These are phyloP conservation scores for Rubia yunnanensis DNA, from an alignment of 257 asterid species.

Conservation along the genomic window DNA sequence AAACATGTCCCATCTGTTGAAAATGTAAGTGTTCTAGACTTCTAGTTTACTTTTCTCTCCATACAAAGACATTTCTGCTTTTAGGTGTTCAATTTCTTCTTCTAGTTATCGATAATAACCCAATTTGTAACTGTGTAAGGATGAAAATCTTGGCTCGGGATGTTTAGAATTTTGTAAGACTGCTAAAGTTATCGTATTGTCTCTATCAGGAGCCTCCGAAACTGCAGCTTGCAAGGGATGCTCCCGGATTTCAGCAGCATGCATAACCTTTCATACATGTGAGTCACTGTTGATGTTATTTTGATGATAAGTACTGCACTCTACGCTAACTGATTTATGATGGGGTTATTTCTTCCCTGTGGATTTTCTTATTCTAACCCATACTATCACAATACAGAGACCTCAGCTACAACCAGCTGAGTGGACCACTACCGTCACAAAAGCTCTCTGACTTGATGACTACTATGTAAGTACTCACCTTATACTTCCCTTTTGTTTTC, in stretches of 20 bases:
- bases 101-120: background rate
- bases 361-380: conserved; percentile 18
- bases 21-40: conserved; percentile 51
- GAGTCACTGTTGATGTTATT: conserved; percentile 22
- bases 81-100: background rate
- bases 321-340: background rate
- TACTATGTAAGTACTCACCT: conserved; percentile 57
- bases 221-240: conserved; percentile 82
- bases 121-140: background rate
- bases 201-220: conserved; percentile 85
- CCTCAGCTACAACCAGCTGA: conserved; percentile 70
- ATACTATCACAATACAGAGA: conserved; percentile 42
- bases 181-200: conserved; percentile 14
- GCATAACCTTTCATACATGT: conserved; percentile 61
- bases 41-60: conserved; percentile 9
- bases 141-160: background rate
- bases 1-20: conserved; percentile 58
- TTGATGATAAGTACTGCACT: background rate
- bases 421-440: conserved; percentile 61
- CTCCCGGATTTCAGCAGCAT: conserved; percentile 75
- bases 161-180: background rate
- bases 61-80: background rate
- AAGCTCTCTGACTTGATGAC: conserved; percentile 57
- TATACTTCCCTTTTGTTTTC: background rate
- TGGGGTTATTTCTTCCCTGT: background rate